A percentile compares a stretch with the other conserved stretches of the same genome.
These are phyloP conservation scores for Blastocystis sp. DNA, from an alignment of 352 stramenopile species.

Conservation along the genomic window DNA sequence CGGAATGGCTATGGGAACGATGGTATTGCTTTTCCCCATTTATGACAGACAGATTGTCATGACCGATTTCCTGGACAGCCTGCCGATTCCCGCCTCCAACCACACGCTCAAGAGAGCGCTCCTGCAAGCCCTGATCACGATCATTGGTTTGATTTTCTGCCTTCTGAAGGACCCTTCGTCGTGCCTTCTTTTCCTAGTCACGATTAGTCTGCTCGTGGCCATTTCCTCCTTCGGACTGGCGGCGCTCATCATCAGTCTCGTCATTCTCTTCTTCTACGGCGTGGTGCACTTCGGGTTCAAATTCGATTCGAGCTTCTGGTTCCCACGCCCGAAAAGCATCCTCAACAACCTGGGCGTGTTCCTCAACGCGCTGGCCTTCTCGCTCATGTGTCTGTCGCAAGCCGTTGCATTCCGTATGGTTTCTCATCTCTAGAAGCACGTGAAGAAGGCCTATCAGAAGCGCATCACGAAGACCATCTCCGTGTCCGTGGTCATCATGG, in stretches of 20 bases:
- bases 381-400: slow-evolving; percentile 27
- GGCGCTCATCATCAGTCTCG: slow-evolving; percentile 36
- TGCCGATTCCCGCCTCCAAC: slow-evolving; percentile 20
- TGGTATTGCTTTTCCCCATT: not conserved
- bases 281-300: not conserved
- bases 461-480: not conserved
- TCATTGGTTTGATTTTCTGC: slow-evolving; percentile 29
- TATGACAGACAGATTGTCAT: slow-evolving; percentile 2
- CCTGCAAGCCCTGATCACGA: slow-evolving; percentile 3
- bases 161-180: slow-evolving; percentile 35
- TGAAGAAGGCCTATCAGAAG: not conserved
- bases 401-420: not conserved
- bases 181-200: too few relatives aligned
- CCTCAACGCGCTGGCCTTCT: slow-evolving; percentile 57
- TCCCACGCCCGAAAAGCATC: not conserved
- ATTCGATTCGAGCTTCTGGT: not conserved
- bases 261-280: slow-evolving; percentile 65
- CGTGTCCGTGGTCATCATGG: slow-evolving; percentile 14
- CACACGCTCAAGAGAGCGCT: not conserved
- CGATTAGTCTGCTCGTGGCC: not conserved
- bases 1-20: slow-evolving; percentile 35
- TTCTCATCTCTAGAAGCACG: slow-evolving; percentile 38
- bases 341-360: slow-evolving; percentile 59
- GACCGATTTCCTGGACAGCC: slow-evolving; percentile 43
- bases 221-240: slow-evolving; percentile 60